These are phyloP conservation scores for Gastroboletus turbinatus DNA, from an alignment of 1,284 basidiomycete species.

Conservation along the genomic window DNA sequence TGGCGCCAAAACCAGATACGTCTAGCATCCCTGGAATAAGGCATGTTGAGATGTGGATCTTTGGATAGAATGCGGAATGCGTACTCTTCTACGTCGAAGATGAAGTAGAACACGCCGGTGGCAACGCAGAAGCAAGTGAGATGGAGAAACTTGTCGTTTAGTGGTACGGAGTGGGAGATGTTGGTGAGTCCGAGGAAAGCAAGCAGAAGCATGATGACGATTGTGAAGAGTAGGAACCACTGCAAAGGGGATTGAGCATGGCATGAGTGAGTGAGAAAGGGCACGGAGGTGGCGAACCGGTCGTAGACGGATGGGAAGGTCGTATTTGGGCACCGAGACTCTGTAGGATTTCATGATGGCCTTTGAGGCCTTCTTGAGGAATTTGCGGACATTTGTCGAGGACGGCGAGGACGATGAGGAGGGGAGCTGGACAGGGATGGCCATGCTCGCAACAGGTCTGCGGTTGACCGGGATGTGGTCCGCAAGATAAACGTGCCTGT, in stretches of 20 bases:
- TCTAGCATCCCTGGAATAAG: conserved; percentile 56
- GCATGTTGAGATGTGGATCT: background rate
- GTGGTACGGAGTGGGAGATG: conserved; percentile 58
- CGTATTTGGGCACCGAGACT: conserved; percentile 60
- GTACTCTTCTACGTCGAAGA: conserved; percentile 85
- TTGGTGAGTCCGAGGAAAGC: conserved; percentile 76
- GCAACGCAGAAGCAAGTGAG: conserved; percentile 80
- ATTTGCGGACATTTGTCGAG: conserved; percentile 29
- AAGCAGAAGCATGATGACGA: conserved; percentile 60
- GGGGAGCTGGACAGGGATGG: conserved; percentile 8
- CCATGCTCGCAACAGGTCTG: conserved; percentile 16
- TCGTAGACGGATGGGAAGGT: conserved; percentile 69
- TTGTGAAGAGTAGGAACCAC: conserved; percentile 76
- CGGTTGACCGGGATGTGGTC: background rate
- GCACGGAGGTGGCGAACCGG: conserved; percentile 49
- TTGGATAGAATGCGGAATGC: conserved; percentile 25
- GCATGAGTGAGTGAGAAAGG: conserved; percentile 1
- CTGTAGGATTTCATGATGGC: conserved; percentile 57
- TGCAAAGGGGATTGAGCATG: conserved; percentile 30
- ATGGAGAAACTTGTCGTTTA: conserved; percentile 85
- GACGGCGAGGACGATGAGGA: conserved; percentile 14
- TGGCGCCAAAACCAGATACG: conserved; percentile 86
- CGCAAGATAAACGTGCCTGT: background rate
- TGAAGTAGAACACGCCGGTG: conserved; percentile 83
- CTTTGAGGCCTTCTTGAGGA: conserved; percentile 41